These are phyloP conservation scores for Orobanche coerulescens DNA, from an alignment of 257 asterid genomes.

Conservation along the genomic window DNA sequence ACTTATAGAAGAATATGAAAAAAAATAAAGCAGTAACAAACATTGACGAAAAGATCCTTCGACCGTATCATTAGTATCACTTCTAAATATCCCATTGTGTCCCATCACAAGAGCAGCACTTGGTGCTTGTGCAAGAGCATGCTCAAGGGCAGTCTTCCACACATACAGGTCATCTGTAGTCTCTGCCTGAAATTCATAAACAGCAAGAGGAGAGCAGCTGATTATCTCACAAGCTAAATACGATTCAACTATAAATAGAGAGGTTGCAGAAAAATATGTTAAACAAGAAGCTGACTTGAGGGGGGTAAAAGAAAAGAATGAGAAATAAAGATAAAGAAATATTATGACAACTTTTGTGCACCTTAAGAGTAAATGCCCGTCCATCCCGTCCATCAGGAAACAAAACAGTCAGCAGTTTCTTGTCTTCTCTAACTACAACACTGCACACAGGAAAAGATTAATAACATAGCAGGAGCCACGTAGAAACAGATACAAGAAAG, in stretches of 20 bases:
- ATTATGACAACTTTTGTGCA: conserved; percentile 20
- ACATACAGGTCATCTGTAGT: conserved; percentile 80
- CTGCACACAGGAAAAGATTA: conserved; percentile 36
- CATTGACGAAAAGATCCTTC: conserved; percentile 83
- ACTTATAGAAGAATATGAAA: conserved; percentile 13
- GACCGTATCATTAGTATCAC: conserved; percentile 52
- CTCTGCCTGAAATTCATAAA: conserved; percentile 59
- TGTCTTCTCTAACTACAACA: conserved; percentile 96
- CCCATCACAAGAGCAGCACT: conserved; percentile 96
- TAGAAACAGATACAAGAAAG: background rate
- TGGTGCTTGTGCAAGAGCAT: conserved; percentile 91
- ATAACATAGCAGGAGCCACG: conserved; percentile 14
- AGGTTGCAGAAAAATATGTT: background rate
- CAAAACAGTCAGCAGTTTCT: conserved; percentile 73
- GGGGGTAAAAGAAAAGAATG: background rate
- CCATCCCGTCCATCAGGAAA: conserved; percentile 98
- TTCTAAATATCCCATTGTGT: conserved; percentile 81
- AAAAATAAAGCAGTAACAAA: conserved; percentile 31
- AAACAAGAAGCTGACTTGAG: background rate
- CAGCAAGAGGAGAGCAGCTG: conserved; percentile 14
- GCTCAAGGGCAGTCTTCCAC: conserved; percentile 93
- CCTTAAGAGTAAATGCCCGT: conserved; percentile 92
- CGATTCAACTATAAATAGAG: conserved; percentile 3
- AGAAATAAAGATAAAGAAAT: background rate
- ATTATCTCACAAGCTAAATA: conserved; percentile 7